Percentiles rank a stretch among this genome's conserved stretches.
Conservation (phyloP, 306 rosid species). For the Rosa persica region DNA sequence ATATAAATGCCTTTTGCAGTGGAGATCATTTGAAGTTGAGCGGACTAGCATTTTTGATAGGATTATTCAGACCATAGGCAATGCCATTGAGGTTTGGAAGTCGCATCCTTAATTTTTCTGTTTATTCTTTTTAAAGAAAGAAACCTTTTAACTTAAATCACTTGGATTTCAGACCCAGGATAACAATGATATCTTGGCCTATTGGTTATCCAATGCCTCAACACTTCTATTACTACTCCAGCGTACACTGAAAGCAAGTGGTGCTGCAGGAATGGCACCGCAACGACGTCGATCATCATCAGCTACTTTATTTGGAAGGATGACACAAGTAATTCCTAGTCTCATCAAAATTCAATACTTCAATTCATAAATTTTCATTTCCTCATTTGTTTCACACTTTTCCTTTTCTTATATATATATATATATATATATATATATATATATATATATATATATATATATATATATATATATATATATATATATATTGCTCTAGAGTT, state of each 20-base stretch:
- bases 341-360: conserved; percentile 21
- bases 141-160: conserved; percentile 21
- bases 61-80: conserved; percentile 90
- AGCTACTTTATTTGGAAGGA: conserved; percentile 89
- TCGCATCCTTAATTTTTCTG: conserved; percentile 25
- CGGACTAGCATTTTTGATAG: conserved; percentile 90
- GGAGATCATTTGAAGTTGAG: conserved; percentile 99
- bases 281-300: conserved; percentile 91
- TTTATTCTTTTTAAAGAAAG: conserved; percentile 14
- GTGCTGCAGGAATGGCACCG: conserved; percentile 99
- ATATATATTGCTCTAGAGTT: conserved; percentile 84
- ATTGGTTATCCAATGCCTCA: conserved; percentile 98
- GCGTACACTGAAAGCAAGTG: conserved; percentile 96
- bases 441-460: no score
- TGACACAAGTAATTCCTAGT: conserved; percentile 76
- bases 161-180: conserved; percentile 72
- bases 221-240: conserved; percentile 92
- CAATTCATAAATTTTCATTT: conserved; percentile 10
- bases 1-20: conserved; percentile 96
- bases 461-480: no score
- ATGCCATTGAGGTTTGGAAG: conserved; percentile 81
- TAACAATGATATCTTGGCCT: conserved; percentile 82
- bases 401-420: no score
- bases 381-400: conserved; percentile 17
- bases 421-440: no score